Percentiles rank a stretch among this genome's conserved stretches.
These are phyloP conservation scores for Thielaviopsis euricoi DNA, from an alignment of 2,329 filamentous ascomycete species.

Conservation along the genomic window DNA sequence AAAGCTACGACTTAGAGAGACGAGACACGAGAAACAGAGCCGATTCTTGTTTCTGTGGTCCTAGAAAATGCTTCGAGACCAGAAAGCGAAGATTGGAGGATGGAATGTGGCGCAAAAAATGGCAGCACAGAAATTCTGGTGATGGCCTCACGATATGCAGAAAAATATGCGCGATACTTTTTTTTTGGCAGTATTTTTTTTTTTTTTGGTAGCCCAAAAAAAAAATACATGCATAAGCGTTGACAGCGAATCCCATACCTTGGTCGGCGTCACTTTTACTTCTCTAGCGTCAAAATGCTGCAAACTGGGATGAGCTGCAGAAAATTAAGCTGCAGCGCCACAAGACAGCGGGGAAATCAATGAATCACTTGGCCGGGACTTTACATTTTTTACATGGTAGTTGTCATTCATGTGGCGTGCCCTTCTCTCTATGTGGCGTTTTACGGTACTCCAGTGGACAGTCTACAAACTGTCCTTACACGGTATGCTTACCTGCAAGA, in stretches of 20 bases:
- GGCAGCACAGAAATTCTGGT: background rate
- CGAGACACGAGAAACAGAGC: background rate
- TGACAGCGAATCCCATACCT: background rate
- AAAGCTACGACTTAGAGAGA: background rate
- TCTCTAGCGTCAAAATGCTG: background rate
- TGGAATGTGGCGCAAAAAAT: background rate
- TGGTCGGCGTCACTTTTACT: constrained; percentile 6
- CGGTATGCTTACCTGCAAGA: background rate
- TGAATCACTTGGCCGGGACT: no score
- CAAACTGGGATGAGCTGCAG: background rate
- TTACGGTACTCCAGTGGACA: background rate
- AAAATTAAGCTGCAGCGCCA: background rate
- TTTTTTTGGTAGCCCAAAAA: background rate
- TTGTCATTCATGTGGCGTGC: background rate
- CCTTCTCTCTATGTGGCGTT: background rate
- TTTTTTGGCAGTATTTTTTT: background rate
- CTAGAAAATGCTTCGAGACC: background rate
- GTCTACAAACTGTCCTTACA: background rate
- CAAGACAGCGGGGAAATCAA: background rate
- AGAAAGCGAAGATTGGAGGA: background rate
- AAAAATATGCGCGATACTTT: constrained; percentile 2
- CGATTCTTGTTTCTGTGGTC: background rate
- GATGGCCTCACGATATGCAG: background rate
- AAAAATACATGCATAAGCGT: constrained; percentile 9
- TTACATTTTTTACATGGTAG: background rate